These are phyloP conservation scores for Echinochloa phyllopogon DNA, from an alignment of 176 grass and related monocot species.

Conservation along the genomic window DNA sequence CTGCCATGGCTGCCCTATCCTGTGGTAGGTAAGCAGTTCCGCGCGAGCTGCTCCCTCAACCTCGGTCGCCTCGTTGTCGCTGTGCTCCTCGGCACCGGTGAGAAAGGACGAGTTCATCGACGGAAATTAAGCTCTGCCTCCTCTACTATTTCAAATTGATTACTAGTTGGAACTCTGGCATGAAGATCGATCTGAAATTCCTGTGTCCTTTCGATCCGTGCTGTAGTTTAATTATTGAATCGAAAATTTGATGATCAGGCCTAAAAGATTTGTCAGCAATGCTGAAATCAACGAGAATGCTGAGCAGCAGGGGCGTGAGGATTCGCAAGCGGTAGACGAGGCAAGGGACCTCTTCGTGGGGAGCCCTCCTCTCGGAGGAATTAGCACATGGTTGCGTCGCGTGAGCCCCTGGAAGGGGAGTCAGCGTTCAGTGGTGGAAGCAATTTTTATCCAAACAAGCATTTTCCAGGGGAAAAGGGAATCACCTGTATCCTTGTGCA, in stretches of 20 bases:
- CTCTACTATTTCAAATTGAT: not conserved
- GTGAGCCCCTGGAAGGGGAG: not conserved
- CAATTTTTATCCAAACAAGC: too few species aligned
- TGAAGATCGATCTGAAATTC: not conserved
- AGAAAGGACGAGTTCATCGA: not conserved
- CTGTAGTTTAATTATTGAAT: too few species aligned
- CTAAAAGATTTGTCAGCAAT: too few species aligned
- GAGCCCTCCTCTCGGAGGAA: not conserved
- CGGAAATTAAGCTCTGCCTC: not conserved
- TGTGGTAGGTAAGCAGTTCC: not conserved
- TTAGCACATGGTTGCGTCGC: too few species aligned
- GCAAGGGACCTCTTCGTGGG: not conserved
- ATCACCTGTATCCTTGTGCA: too few species aligned
- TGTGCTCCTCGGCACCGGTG: not conserved
- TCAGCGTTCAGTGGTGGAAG: not conserved
- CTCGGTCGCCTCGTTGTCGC: not conserved
- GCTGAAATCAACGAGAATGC: not conserved
- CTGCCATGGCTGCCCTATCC: not conserved
- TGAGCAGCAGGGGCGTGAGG: not conserved
- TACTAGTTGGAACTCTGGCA: not conserved
- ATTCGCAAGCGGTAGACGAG: not conserved
- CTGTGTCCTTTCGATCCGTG: not conserved
- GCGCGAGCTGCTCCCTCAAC: not conserved
- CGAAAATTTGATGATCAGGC: not conserved
- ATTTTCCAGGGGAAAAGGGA: too few species aligned